A percentile compares a stretch with the other conserved stretches of the same genome.
These are phyloP conservation scores for rapeseed (Brassica napus) DNA, from an alignment of 345 rosid species.

Conservation along the genomic window Da-Ae NC_063446.1:41354001-41354500, in stretches of 20 bases:
- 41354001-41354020: neutral
- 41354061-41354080: conserved; percentile 46
- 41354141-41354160: conserved; percentile 26
- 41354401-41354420: neutral
- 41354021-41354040: conserved; percentile 25
- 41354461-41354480: neutral
- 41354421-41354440: neutral
- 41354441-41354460: neutral
- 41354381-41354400: conserved; percentile 15
- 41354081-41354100: conserved; percentile 37
- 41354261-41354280: conserved; percentile 57
- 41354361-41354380: conserved; percentile 55
- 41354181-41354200: conserved; percentile 47
- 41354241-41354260: conserved; percentile 40
- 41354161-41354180: conserved; percentile 27
- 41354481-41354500: neutral
- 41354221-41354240: conserved; percentile 61
- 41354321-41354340: conserved; percentile 58
- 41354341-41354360: conserved; percentile 67
- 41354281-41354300: conserved; percentile 74
- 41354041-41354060: conserved; percentile 27
- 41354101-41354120: conserved; percentile 24
- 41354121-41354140: conserved; percentile 46
- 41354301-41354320: conserved; percentile 77
- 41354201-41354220: conserved; percentile 36